These are phyloP conservation scores for Evernia prunastri DNA, from an alignment of 495 filamentous ascomycete species.

Conservation along the genomic window DNA sequence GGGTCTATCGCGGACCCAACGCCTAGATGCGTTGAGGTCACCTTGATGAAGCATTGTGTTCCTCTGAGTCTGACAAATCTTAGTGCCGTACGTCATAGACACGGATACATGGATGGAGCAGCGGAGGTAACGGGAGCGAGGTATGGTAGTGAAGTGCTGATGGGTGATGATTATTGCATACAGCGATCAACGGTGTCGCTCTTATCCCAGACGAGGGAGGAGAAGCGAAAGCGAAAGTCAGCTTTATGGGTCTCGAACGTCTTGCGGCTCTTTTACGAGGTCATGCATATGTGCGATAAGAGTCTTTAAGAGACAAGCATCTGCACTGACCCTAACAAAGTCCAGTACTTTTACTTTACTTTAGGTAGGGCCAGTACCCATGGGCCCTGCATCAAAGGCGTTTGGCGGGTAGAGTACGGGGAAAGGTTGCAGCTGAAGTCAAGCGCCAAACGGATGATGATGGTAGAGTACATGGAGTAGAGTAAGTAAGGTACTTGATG, in stretches of 20 bases:
- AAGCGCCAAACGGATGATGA: not conserved
- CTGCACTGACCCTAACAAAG: not conserved
- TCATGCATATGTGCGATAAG: not conserved
- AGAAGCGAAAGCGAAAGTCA: constrained; percentile 2
- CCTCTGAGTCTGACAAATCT: not conserved
- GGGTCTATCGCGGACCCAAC: not conserved
- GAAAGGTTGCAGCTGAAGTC: not conserved
- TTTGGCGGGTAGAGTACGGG: not conserved
- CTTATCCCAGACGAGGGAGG: not conserved
- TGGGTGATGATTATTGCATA: not conserved
- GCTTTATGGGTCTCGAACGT: not conserved
- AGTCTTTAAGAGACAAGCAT: not conserved
- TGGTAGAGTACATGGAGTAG: too few species aligned
- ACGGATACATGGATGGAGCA: not conserved
- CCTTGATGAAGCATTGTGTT: not conserved
- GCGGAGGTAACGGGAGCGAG: not conserved
- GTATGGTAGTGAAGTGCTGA: not conserved
- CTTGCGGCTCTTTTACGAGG: constrained; percentile 3
- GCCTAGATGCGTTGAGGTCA: not conserved
- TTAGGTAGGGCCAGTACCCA: too few species aligned
- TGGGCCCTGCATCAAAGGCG: constrained; percentile 1
- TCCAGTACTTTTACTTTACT: too few species aligned
- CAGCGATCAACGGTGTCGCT: not conserved
- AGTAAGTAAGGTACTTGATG: too few species aligned
- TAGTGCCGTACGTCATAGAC: not conserved